Evolutionary conservation across 257 asterid genomes (phyloP).

Genomic region (Mentha longifolia): DNA sequence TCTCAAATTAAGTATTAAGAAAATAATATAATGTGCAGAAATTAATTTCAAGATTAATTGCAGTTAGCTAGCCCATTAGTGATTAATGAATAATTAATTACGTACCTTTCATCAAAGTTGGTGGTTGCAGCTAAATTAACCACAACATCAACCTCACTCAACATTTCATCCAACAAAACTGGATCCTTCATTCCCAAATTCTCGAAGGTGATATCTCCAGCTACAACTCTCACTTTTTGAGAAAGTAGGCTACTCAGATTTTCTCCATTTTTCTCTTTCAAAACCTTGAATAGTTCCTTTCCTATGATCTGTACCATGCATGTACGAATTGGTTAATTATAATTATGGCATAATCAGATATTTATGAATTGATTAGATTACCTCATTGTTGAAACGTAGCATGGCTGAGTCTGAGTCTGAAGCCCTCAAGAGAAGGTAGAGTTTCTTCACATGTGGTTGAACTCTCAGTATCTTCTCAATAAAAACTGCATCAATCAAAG

Average conservation of each 20-base stretch:
- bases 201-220: conserved; percentile 74
- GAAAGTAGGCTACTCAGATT: conserved; percentile 46
- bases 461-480: conserved; percentile 80
- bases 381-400: conserved; percentile 78
- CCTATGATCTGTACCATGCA: conserved; percentile 47
- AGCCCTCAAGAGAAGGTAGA: conserved; percentile 88
- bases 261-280: conserved; percentile 59
- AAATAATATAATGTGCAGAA: background rate
- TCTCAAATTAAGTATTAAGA: too few species aligned
- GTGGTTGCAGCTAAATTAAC: conserved; percentile 92
- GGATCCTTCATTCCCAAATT: conserved; percentile 67
- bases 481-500: conserved; percentile 57
- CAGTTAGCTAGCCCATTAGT: too few species aligned
- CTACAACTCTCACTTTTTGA: conserved; percentile 52
- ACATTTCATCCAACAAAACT: conserved; percentile 61
- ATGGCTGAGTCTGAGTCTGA: conserved; percentile 62
- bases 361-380: conserved; percentile 9
- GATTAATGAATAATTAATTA: background rate
- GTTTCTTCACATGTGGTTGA: conserved; percentile 84
- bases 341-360: background rate
- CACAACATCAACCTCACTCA: conserved; percentile 66
- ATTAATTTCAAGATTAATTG: background rate
- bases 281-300: conserved; percentile 73
- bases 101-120: conserved; percentile 88
- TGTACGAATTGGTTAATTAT: background rate